These are phyloP conservation scores for Aspergillus oerlinghausenensis DNA, from an alignment of 2,329 filamentous ascomycete species.

Conservation along the genomic window DNA sequence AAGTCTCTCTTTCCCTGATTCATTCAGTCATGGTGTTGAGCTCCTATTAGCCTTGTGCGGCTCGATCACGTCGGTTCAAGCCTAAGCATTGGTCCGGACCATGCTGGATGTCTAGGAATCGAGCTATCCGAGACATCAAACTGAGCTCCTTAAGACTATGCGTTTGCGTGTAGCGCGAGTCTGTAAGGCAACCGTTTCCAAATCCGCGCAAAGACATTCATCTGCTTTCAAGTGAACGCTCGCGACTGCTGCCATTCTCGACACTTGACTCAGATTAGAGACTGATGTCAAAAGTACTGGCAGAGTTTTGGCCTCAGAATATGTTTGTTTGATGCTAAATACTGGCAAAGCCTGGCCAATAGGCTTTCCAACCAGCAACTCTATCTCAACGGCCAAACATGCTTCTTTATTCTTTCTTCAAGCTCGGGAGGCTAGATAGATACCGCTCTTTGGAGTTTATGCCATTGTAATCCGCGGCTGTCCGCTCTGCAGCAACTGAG, in stretches of 20 bases:
- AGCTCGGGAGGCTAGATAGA: constrained; percentile 12
- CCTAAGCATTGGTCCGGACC: neutral
- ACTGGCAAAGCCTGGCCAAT: constrained; percentile 23
- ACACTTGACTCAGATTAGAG: neutral
- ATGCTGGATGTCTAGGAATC: constrained; percentile 1
- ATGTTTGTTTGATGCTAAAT: constrained; percentile 22
- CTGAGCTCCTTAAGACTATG: constrained; percentile 7
- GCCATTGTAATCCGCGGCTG: constrained; percentile 30
- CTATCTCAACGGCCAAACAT: constrained; percentile 27
- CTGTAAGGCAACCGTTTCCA: neutral
- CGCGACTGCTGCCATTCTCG: neutral
- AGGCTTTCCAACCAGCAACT: constrained; percentile 11
- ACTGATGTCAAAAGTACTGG: constrained; percentile 15
- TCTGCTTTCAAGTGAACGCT: neutral
- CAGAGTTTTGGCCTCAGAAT: constrained; percentile 18
- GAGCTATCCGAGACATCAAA: constrained; percentile 15
- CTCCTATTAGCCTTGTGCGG: neutral
- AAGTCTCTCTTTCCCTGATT: neutral
- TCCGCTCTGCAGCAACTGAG: constrained; percentile 13
- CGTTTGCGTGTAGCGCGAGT: constrained; percentile 13
- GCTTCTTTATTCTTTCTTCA: constrained; percentile 12
- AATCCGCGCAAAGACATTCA: neutral
- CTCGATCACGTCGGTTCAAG: neutral
- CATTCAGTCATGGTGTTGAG: neutral
- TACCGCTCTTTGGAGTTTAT: constrained; percentile 18